Conservation (phyloP, 345 rosid genomes). For the Citropsis articulata region DNA sequence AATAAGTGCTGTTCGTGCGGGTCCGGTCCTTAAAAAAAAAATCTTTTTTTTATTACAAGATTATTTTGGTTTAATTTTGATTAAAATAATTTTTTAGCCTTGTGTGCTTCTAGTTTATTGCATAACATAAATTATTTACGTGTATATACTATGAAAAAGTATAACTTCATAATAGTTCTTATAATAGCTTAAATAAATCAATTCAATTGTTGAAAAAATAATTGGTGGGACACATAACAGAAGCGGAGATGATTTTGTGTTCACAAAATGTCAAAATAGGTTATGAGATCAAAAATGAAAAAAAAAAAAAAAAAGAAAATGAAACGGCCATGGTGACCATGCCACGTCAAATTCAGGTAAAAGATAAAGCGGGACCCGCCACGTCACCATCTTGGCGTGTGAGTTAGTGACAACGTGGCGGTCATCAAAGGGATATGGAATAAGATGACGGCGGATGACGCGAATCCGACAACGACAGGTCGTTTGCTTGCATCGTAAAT, state of each 20-base stretch:
- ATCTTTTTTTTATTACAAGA: too few relatives aligned
- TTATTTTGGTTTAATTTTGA: too few relatives aligned
- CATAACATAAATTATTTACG: too few relatives aligned
- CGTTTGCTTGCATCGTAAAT: background rate
- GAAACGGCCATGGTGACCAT: background rate
- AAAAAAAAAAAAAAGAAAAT: background rate
- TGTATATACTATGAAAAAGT: background rate
- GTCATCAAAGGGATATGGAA: background rate
- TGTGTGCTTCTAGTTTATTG: too few relatives aligned
- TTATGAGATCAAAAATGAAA: background rate
- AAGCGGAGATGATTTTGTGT: background rate
- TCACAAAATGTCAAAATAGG: background rate
- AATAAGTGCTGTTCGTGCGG: too few relatives aligned
- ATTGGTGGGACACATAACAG: background rate
- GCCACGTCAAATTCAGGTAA: background rate
- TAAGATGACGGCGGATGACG: slow-evolving; percentile 9
- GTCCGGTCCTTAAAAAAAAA: too few relatives aligned
- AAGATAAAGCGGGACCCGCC: background rate
- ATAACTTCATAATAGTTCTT: background rate
- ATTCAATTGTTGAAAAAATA: background rate
- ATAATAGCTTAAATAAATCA: too few relatives aligned
- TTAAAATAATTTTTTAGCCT: too few relatives aligned
- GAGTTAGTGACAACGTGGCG: slow-evolving; percentile 4
- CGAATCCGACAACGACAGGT: background rate
- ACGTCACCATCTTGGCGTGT: slow-evolving; percentile 1